These are phyloP conservation scores for Mortierella sp. DNA, from an alignment of 371 early-diverging fungal species.

Conservation along the genomic window DNA sequence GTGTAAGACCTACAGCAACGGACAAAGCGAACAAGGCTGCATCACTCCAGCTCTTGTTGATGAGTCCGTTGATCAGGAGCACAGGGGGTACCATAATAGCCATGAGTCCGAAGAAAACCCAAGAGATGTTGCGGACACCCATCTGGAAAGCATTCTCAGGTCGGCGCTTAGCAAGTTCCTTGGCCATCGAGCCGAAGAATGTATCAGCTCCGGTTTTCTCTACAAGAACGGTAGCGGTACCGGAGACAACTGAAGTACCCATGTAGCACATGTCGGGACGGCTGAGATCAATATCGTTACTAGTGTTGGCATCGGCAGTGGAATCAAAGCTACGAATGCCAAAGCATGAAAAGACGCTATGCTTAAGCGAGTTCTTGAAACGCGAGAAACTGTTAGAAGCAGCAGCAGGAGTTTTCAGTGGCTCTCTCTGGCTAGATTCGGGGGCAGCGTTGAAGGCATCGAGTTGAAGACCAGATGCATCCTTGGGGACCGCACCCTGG, in stretches of 20 bases:
- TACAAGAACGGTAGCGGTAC: slow-evolving; percentile 56
- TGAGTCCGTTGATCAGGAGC: slow-evolving; percentile 57
- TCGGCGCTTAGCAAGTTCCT: slow-evolving; percentile 37
- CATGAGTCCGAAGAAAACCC: slow-evolving; percentile 57
- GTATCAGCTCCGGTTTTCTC: slow-evolving; percentile 54
- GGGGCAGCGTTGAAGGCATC: neutral
- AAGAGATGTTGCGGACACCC: slow-evolving; percentile 57
- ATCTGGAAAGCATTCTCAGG: slow-evolving; percentile 55
- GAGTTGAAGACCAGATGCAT: slow-evolving; percentile 13
- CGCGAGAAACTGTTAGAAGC: neutral
- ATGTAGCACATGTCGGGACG: slow-evolving; percentile 53
- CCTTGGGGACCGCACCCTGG: slow-evolving; percentile 8
- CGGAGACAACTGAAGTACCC: slow-evolving; percentile 60
- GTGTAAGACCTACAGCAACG: slow-evolving; percentile 62
- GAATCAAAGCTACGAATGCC: slow-evolving; percentile 40
- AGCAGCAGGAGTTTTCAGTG: neutral
- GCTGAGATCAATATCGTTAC: slow-evolving; percentile 27
- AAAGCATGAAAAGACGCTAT: slow-evolving; percentile 20
- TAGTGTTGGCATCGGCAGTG: neutral
- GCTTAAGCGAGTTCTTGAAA: slow-evolving; percentile 12
- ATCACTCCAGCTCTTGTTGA: slow-evolving; percentile 47
- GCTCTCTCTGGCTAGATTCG: neutral
- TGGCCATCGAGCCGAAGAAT: slow-evolving; percentile 59
- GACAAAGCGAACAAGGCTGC: slow-evolving; percentile 59
- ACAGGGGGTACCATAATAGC: slow-evolving; percentile 56